Conservation (phyloP, 2,329 filamentous ascomycete genomes). For the Arthroderma sp. region DNA sequence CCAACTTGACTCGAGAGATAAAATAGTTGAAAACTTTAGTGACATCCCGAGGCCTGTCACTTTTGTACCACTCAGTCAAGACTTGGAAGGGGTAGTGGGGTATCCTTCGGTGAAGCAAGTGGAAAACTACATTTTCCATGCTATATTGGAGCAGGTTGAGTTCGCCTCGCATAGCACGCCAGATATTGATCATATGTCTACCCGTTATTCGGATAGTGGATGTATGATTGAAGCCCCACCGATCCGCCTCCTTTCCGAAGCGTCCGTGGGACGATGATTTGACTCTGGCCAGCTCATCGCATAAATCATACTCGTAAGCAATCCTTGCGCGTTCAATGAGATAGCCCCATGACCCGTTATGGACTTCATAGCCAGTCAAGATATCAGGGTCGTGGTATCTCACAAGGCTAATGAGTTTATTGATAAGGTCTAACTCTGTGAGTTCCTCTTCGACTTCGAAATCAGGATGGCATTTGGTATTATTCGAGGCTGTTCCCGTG, state of each 20-base stretch:
- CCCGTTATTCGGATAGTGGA: slow-evolving; percentile 88
- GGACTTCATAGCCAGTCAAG: slow-evolving; percentile 86
- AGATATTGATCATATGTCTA: slow-evolving; percentile 91
- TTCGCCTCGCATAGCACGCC: slow-evolving; percentile 90
- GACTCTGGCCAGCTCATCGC: slow-evolving; percentile 81
- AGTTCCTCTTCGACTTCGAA: slow-evolving; percentile 60
- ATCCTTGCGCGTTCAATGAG: slow-evolving; percentile 75
- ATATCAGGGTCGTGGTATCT: slow-evolving; percentile 78
- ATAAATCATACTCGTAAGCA: slow-evolving; percentile 82
- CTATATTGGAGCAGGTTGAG: slow-evolving; percentile 86
- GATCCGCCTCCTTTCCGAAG: slow-evolving; percentile 74
- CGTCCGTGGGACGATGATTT: slow-evolving; percentile 69
- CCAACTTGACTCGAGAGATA: slow-evolving; percentile 57
- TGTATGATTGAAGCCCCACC: slow-evolving; percentile 88
- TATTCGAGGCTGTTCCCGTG: slow-evolving; percentile 44
- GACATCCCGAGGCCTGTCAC: slow-evolving; percentile 54
- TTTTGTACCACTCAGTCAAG: slow-evolving; percentile 70
- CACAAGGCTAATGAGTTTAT: slow-evolving; percentile 76
- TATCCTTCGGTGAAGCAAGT: slow-evolving; percentile 72
- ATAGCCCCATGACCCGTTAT: slow-evolving; percentile 89
- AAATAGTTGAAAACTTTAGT: slow-evolving; percentile 69
- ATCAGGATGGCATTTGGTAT: slow-evolving; percentile 48
- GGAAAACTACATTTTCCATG: slow-evolving; percentile 90
- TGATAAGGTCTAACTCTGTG: slow-evolving; percentile 73
- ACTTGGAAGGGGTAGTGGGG: slow-evolving; percentile 74